Evolutionary conservation across 2,329 filamentous ascomycete species (phyloP).

Genomic region (Paecilomyces niveus): DNA sequence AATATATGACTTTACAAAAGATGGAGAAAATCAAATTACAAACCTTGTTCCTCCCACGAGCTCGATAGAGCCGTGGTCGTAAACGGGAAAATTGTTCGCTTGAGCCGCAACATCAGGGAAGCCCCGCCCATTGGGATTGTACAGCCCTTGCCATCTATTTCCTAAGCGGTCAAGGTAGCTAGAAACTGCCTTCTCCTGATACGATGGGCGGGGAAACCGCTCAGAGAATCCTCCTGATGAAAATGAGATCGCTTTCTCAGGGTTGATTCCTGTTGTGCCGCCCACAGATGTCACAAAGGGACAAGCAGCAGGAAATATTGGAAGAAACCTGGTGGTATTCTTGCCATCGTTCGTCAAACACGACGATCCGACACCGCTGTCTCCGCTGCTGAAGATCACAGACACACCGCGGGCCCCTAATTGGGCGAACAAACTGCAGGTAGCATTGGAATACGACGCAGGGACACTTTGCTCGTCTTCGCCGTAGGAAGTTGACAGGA

Average conservation of each 20-base stretch:
- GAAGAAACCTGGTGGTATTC: slow-evolving; percentile 45
- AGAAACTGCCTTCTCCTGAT: slow-evolving; percentile 39
- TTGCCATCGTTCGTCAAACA: slow-evolving; percentile 52
- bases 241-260: slow-evolving; percentile 50
- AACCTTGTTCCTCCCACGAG: slow-evolving; percentile 43
- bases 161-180: slow-evolving; percentile 38
- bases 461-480: slow-evolving; percentile 60
- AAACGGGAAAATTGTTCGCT: slow-evolving; percentile 34
- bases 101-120: slow-evolving; percentile 59
- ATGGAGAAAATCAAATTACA: slow-evolving; percentile 6
- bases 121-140: slow-evolving; percentile 48
- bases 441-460: slow-evolving; percentile 50
- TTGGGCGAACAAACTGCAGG: slow-evolving; percentile 57
- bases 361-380: slow-evolving; percentile 51
- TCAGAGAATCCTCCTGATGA: slow-evolving; percentile 45
- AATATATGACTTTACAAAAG: neutral
- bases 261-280: slow-evolving; percentile 46
- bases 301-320: slow-evolving; percentile 51
- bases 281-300: slow-evolving; percentile 60
- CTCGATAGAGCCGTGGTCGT: slow-evolving; percentile 27
- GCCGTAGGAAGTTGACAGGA: slow-evolving; percentile 64
- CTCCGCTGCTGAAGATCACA: slow-evolving; percentile 59
- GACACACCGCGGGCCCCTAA: slow-evolving; percentile 61
- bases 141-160: slow-evolving; percentile 39
- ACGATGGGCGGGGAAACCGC: slow-evolving; percentile 41